Base-by-base conservation (phyloP, 495 filamentous ascomycete species). In the Penicillium bialowiezense region DNA sequence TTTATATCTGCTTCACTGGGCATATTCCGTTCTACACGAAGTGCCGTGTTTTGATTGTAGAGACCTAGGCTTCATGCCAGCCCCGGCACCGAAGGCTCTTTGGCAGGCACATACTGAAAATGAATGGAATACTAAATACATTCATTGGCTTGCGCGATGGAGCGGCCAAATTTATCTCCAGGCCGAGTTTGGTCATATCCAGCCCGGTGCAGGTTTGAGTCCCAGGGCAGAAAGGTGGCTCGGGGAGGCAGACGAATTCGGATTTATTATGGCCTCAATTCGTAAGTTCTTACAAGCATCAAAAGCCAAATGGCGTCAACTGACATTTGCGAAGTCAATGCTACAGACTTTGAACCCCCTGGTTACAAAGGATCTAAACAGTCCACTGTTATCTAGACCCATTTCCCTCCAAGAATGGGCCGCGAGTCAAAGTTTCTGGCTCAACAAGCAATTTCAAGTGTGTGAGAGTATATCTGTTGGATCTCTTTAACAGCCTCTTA, bases 1-100 rank as follows among this genome's bases (percentile, higher is more conserved):
- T 0, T 49, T 72, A 1, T 74, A 66, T 39, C 59, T 72, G 7
- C 50, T 74, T 24, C 67, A 72, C 41, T 74, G 67, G 69, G 62
- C 70, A 13, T 71, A 69, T 44, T 63, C 63, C 13, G 65, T 65
- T 7, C 59, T 64, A 32, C 60, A 72, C 37, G 44, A 56, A 12
- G 44, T 62, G 13, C 55, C 54, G 12, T 66, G 56, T 13, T 69
- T 69, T 42, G 57, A 69, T 24, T 74, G 70, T 43, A 50, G 51
- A 12, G 62, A 72, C 18, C 56, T 74, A 1, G 65, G 64, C 3
- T 68, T 67, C 44, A 62, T 72, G 56, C 69, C 66, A 10, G 51
- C 51, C 6, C 51, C 69, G 1, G 66, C 65, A 1, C 52, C 71
- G 12, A 74, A 74, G 50, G 57, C 57, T 17, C 67, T 72, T 15